phyloP scores from a whole-genome alignment of 345 rosid genomes.

The Lepidium didymum region DNA sequence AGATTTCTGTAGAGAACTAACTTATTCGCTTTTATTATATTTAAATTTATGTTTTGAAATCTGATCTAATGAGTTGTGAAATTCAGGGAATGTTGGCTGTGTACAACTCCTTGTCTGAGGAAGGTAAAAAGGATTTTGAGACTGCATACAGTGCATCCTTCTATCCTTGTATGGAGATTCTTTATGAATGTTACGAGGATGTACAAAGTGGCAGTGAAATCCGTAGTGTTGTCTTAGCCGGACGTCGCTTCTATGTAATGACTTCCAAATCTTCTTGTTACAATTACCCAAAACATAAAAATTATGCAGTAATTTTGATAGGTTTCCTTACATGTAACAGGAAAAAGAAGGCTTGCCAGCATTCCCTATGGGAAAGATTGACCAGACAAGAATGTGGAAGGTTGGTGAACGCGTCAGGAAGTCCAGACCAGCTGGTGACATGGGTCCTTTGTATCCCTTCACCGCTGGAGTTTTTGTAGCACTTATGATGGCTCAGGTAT shows the following conservation, averaged over 20 bases:
- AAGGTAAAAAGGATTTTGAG: conserved; percentile 70
- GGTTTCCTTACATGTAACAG: conserved; percentile 29
- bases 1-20: not conserved
- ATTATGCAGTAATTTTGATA: not conserved
- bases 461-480: conserved; percentile 91
- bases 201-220: conserved; percentile 81
- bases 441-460: conserved; percentile 75
- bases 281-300: not conserved
- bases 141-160: conserved; percentile 70
- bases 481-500: conserved; percentile 97
- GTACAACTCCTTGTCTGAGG: conserved; percentile 66
- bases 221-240: conserved; percentile 83
- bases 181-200: conserved; percentile 88
- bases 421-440: conserved; percentile 61
- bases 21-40: not conserved
- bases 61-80: not conserved
- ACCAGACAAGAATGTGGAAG: conserved; percentile 95
- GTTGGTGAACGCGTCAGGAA: conserved; percentile 76
- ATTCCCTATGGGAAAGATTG: conserved; percentile 96
- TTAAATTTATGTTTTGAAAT: not conserved
- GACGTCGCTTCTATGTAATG: conserved; percentile 80
- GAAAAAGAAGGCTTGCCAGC: conserved; percentile 95
- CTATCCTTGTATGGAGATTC: conserved; percentile 84
- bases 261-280: not conserved
- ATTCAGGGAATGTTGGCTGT: conserved; percentile 88